phyloP scores from a whole-genome alignment of 495 filamentous ascomycete species.

The Penicillium soppii region DNA sequence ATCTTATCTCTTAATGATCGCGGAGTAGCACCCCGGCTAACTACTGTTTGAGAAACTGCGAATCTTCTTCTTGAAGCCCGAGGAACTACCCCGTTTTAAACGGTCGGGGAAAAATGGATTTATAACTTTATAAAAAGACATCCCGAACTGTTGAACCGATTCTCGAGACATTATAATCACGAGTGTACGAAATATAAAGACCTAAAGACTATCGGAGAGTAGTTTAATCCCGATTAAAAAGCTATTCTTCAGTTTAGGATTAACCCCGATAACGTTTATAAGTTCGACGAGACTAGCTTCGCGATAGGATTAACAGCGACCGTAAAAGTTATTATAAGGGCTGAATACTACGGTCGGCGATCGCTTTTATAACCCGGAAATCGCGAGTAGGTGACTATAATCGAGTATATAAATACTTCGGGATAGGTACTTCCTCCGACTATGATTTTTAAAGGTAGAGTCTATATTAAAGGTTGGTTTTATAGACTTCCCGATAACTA shows the following conservation, averaged over 20 bases:
- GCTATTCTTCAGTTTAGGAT: no score
- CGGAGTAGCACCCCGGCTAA: background rate
- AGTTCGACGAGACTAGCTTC: constrained; percentile 48
- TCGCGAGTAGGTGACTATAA: constrained; percentile 37
- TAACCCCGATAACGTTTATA: no score
- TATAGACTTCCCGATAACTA: no score
- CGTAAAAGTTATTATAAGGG: constrained; percentile 29
- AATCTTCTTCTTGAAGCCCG: no score
- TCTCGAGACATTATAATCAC: constrained; percentile 25
- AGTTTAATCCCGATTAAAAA: no score
- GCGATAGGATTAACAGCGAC: constrained; percentile 35
- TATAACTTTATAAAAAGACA: constrained; percentile 31
- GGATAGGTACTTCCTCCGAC: no score
- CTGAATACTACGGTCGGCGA: constrained; percentile 20
- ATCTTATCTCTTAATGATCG: constrained; percentile 27
- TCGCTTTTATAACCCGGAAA: constrained; percentile 32
- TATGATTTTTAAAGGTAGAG: no score
- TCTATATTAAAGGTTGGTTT: no score
- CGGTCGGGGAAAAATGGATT: constrained; percentile 3
- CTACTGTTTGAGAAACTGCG: constrained; percentile 11
- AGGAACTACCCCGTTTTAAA: no score
- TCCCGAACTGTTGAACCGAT: constrained; percentile 24
- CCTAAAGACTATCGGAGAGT: no score
- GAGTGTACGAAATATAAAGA: no score
- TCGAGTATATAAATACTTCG: constrained; percentile 28